Conservation (phyloP, 371 early-diverging fungal species). For the Circinella minor region DNA sequence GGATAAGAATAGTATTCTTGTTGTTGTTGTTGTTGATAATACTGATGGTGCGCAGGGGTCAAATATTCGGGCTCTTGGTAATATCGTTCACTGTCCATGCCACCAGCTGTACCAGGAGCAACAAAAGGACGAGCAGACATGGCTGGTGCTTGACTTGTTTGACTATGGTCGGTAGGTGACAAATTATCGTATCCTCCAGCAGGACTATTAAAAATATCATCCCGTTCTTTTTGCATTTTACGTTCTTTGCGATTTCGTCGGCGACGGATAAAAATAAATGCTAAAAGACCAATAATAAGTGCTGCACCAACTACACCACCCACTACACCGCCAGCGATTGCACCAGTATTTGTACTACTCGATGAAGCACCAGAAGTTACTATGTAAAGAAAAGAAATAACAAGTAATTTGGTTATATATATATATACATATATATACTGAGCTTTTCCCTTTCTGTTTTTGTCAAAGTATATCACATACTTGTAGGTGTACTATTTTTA, state of each 20-base stretch:
- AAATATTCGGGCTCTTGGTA: constrained; percentile 8
- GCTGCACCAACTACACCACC: constrained; percentile 20
- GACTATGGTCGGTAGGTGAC: constrained; percentile 1
- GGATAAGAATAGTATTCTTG: constrained; percentile 9
- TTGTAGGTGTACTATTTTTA: neutral
- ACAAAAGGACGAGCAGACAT: constrained; percentile 12
- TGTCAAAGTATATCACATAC: neutral
- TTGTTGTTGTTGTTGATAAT: neutral
- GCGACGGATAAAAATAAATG: constrained; percentile 11
- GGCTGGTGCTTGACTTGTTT: neutral
- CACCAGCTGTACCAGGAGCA: constrained; percentile 2
- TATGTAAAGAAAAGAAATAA: neutral
- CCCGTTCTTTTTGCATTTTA: constrained; percentile 5
- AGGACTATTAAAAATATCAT: constrained; percentile 10
- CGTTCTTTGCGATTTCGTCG: constrained; percentile 6
- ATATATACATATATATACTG: too few species aligned
- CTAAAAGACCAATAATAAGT: constrained; percentile 14
- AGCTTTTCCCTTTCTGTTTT: neutral
- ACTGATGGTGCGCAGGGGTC: constrained; percentile 1
- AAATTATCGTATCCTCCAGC: constrained; percentile 7
- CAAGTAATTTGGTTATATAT: too few species aligned
- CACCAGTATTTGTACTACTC: constrained; percentile 16
- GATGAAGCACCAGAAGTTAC: neutral
- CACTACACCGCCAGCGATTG: constrained; percentile 22
- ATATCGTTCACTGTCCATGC: constrained; percentile 13